Base-by-base conservation (phyloP, 2,329 filamentous ascomycete genomes). In the Aspergillus vadensis region DNA sequence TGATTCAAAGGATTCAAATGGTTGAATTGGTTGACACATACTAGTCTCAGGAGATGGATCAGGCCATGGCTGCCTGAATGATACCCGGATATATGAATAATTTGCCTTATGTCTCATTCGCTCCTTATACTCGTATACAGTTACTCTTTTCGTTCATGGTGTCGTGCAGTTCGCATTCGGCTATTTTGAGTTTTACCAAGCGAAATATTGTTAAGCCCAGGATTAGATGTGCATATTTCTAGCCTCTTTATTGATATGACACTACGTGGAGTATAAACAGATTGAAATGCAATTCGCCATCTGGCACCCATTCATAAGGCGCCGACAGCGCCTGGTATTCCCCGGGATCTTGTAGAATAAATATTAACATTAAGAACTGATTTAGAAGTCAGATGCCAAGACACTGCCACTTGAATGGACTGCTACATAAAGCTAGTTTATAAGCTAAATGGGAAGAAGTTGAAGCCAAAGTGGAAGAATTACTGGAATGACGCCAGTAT, bases 71-170 rank as follows among this genome's bases (percentile, higher is more conserved):
- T 61, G 36, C 38, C 48, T 61, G 39, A 61, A 60, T 65, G 65
- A 69, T 68, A 68, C 66, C 65, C 64, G 57, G 63, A 19, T 25
- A 50, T 41, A 54, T 59, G 57, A 43, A 62, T n/a, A 48, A 55
- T 36, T 44, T 43, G 27, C 23, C 25, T 19, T 44, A 53, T 56
- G 14, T 51, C 21, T 14, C 27, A 30, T 48, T 55, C 52, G 19
- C 44, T 59, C 51, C 12, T 55, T 25, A 41, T 49, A 30, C 6
- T 30, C 15, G 10, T 44, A 44, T 44, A 14, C 4, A 21, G 9
- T 21, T 14, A 15, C n/a, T 36, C 21, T 48, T 52, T 43, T 30
- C 10, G 27, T 30, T 27, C 25, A 47, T 55, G n/a, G 25, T 27
- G 25, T 27, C 17, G 15, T 49, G 17, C 19, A 10, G 30, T 14